Percentiles rank a stretch among this genome's conserved stretches.
Evolutionary conservation across 1,284 basidiomycete species (phyloP).

Genomic region (Pascua sp.): DNA sequence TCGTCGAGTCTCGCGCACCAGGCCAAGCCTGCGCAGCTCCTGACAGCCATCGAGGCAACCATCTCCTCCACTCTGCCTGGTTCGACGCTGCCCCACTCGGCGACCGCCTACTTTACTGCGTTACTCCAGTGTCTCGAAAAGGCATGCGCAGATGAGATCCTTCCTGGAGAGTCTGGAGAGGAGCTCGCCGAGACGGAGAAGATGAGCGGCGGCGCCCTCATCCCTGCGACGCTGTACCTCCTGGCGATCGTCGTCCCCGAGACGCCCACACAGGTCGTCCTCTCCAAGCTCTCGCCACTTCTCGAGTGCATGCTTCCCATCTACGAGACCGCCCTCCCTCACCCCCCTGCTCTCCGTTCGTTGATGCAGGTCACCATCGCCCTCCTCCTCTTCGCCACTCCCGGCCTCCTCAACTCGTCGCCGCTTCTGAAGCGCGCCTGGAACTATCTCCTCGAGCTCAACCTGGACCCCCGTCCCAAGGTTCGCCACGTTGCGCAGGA

Average conservation of each 20-base stretch:
- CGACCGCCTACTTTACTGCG: slow-evolving; percentile 86
- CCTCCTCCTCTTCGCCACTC: slow-evolving; percentile 67
- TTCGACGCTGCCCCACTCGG: slow-evolving; percentile 64
- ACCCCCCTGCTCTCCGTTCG: slow-evolving; percentile 47
- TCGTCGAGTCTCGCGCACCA: slow-evolving; percentile 79
- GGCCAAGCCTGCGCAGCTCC: slow-evolving; percentile 82
- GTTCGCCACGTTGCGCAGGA: slow-evolving; percentile 88
- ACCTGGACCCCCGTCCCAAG: slow-evolving; percentile 85
- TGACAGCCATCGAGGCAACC: slow-evolving; percentile 84
- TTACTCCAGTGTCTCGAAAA: slow-evolving; percentile 57
- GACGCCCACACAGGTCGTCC: slow-evolving; percentile 56
- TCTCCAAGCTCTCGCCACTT: slow-evolving; percentile 41
- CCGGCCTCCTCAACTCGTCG: slow-evolving; percentile 61
- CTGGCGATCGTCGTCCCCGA: slow-evolving; percentile 70
- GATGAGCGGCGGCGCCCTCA: slow-evolving; percentile 66
- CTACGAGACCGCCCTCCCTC: slow-evolving; percentile 54
- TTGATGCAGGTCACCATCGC: slow-evolving; percentile 60
- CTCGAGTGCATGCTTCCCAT: slow-evolving; percentile 73
- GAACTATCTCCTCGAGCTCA: slow-evolving; percentile 75
- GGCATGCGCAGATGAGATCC: slow-evolving; percentile 41
- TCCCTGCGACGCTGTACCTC: slow-evolving; percentile 87
- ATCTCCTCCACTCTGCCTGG: slow-evolving; percentile 52
- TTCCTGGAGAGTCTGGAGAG: slow-evolving; percentile 31
- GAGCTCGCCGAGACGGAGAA: slow-evolving; percentile 44
- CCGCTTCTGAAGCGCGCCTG: slow-evolving; percentile 63